phyloP scores from a whole-genome alignment of 2,329 filamentous ascomycete species.

The Ceratocystis alfenasii region DNA sequence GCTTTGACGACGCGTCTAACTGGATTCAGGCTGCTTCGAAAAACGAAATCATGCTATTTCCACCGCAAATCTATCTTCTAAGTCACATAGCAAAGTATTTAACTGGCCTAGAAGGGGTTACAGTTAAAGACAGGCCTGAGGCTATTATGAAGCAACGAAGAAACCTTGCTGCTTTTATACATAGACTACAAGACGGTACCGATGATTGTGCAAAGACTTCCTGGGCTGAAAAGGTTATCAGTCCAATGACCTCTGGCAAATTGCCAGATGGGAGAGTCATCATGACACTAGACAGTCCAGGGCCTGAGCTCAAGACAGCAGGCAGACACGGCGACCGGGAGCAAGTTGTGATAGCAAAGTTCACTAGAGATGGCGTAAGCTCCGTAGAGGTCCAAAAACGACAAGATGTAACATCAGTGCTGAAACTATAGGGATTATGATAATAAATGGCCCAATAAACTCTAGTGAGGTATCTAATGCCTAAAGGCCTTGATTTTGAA shows the following conservation, averaged over 20 bases:
- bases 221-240: slow-evolving; percentile 52
- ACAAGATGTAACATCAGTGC: neutral
- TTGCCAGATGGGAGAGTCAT: slow-evolving; percentile 39
- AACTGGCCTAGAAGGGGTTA: slow-evolving; percentile 15
- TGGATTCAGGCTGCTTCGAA: slow-evolving; percentile 56
- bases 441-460: neutral
- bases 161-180: slow-evolving; percentile 33
- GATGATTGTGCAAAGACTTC: slow-evolving; percentile 37
- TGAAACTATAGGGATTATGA: slow-evolving; percentile 14
- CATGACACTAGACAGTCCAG: slow-evolving; percentile 46
- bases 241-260: slow-evolving; percentile 39
- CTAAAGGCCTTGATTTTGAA: neutral
- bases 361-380: slow-evolving; percentile 13
- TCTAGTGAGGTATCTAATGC: neutral
- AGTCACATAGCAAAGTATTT: slow-evolving; percentile 39
- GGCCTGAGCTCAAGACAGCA: slow-evolving; percentile 40
- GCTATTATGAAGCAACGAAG: slow-evolving; percentile 44
- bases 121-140: slow-evolving; percentile 27
- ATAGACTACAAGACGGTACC: slow-evolving; percentile 30
- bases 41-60: slow-evolving; percentile 71
- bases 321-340: slow-evolving; percentile 45
- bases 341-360: slow-evolving; percentile 39
- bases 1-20: slow-evolving; percentile 55
- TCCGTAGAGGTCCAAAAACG: slow-evolving; percentile 7
- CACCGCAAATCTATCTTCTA: slow-evolving; percentile 73